phyloP scores from a whole-genome alignment of 768 basidiomycete species.

The Steccherinum ochraceum region DNA sequence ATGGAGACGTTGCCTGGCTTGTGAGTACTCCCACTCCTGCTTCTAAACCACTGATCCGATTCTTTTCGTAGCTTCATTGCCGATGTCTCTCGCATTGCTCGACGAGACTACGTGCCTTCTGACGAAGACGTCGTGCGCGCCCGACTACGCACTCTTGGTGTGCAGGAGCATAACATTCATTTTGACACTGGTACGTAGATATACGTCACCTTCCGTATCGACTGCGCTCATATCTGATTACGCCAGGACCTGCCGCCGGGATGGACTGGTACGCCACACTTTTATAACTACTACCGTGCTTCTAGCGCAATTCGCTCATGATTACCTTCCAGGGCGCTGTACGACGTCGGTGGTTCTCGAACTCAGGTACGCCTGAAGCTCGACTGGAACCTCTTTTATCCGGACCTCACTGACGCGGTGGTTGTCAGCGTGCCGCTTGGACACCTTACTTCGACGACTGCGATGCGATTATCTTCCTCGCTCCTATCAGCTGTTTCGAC shows the following conservation, averaged over 20 bases:
- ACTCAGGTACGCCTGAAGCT: conserved; percentile 42
- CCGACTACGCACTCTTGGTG: conserved; percentile 68
- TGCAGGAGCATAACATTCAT: conserved; percentile 67
- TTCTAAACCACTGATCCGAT: neutral
- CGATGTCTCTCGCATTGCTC: conserved; percentile 64
- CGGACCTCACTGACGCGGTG: too few relatives aligned
- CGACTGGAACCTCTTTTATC: neutral
- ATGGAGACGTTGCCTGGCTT: conserved; percentile 72
- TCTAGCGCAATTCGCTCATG: neutral
- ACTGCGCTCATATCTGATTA: neutral
- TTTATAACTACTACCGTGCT: neutral
- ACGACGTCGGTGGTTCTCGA: conserved; percentile 76
- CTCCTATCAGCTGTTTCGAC: conserved; percentile 75
- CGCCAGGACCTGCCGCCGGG: conserved; percentile 40
- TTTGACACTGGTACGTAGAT: conserved; percentile 54
- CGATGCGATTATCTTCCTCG: conserved; percentile 83
- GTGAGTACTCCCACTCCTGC: conserved; percentile 36
- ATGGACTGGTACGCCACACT: conserved; percentile 50
- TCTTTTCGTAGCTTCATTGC: conserved; percentile 51
- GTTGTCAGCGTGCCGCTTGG: conserved; percentile 48
- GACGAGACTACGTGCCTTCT: conserved; percentile 54
- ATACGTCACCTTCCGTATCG: neutral
- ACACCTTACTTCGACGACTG: conserved; percentile 81
- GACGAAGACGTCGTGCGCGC: conserved; percentile 80
- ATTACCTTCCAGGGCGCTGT: conserved; percentile 30